Evolutionary conservation across 106 monocot species (phyloP), one percentile per base, ranked within the genome.

Genomic region (Allium sativum): DNA sequence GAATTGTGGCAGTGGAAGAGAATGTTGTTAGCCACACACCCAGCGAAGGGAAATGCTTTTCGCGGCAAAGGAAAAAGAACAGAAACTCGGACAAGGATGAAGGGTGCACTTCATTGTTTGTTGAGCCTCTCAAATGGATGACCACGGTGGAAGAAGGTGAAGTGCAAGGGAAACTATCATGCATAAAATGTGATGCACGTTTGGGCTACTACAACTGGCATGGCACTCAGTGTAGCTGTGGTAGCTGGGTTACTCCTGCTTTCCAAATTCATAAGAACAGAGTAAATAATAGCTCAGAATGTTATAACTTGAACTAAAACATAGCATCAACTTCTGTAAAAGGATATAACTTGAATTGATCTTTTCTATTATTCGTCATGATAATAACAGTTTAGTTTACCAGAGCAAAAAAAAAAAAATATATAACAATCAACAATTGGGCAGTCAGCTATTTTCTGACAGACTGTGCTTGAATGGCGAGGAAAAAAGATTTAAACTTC

Each of bases 151-250:
- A 96, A 68, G 91, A 84, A 42, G 96, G 96, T 61, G 96, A 82
- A 42, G 53, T 96, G 73, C 87, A 91, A 74, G 96, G 96, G 58
- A 96, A 96, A 42, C 82, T 96, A 18, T 75, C 71, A 0, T 96
- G 96, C 47, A 72, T 84, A 46, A 75, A 87, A 19, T 96, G 96
- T 18, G 78, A 82, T 14, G 81, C 87, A 12, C 79, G 87, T 12
- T 67, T 96, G 53, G 96, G 96, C 4, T 82, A 84, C 77, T 96
- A 87, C 81, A 96, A 96, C 70, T 96, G 96, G 96, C 62, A 87
- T 12, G 96, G 96, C 8, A 82, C 87, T 55, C 96, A 91, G 52
- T 96, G 96, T 78, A 96, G 82, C 70, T 96, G 90, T 55, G 87
- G 96, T 10, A 87, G 90, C 73, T 96, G 90, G 96, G 80, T 96